These are phyloP conservation scores for Crucibulum laeve DNA, from an alignment of 768 basidiomycete genomes.

Conservation along the genomic window DNA sequence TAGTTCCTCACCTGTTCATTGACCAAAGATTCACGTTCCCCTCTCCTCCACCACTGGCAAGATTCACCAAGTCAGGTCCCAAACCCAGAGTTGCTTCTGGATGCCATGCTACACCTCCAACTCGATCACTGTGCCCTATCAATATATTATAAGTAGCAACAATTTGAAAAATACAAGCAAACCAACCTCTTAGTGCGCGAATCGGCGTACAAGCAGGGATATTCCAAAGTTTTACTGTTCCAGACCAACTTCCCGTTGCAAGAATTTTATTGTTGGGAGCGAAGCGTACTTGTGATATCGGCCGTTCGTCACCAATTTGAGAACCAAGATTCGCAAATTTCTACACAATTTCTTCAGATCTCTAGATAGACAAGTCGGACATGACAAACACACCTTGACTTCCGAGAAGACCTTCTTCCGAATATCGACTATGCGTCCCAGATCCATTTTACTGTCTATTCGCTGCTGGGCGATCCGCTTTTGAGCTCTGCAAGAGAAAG, in stretches of 20 bases:
- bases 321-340: constrained; percentile 92
- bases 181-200: constrained; percentile 68
- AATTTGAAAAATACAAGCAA: constrained; percentile 9
- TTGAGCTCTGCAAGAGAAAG: constrained; percentile 78
- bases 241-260: constrained; percentile 96
- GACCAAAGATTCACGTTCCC: constrained; percentile 87
- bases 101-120: constrained; percentile 98
- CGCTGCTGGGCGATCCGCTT: constrained; percentile 90
- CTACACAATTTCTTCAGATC: too few species aligned
- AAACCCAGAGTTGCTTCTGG: constrained; percentile 82
- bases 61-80: constrained; percentile 61
- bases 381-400: constrained; percentile 64
- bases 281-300: constrained; percentile 91
- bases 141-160: constrained; percentile 7
- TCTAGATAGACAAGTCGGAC: neutral
- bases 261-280: constrained; percentile 86
- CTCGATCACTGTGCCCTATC: constrained; percentile 81
- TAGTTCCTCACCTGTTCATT: constrained; percentile 57
- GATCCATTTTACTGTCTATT: constrained; percentile 81
- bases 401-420: constrained; percentile 87
- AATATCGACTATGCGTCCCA: constrained; percentile 86
- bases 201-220: constrained; percentile 86
- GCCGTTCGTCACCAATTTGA: constrained; percentile 96
- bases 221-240: constrained; percentile 92
- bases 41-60: constrained; percentile 91